Evolutionary conservation across 2,329 filamentous ascomycete species (phyloP).

Genomic region (Fusarium sp.): DNA sequence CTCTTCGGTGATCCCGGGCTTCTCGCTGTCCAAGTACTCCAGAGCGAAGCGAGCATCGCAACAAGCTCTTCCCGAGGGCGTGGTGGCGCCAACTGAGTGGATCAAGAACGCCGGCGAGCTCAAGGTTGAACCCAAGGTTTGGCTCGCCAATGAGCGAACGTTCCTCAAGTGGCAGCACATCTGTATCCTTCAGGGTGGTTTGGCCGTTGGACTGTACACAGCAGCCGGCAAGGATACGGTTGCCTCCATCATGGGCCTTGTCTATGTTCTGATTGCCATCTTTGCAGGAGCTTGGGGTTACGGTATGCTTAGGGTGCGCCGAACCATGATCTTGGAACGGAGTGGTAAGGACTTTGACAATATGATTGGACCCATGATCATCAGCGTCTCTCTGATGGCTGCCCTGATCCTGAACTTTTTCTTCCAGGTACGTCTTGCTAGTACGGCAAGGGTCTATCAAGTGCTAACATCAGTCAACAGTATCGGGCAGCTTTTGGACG

Average conservation of each 20-base stretch:
- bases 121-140: slow-evolving; percentile 96
- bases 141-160: slow-evolving; percentile 97
- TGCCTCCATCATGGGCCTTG: slow-evolving; percentile 81
- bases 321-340: slow-evolving; percentile 82
- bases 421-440: slow-evolving; percentile 74
- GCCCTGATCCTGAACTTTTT: slow-evolving; percentile 89
- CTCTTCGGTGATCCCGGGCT: slow-evolving; percentile 81
- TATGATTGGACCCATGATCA: slow-evolving; percentile 83
- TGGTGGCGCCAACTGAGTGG: slow-evolving; percentile 86
- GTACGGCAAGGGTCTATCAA: background rate
- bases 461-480: slow-evolving; percentile 38
- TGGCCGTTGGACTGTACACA: slow-evolving; percentile 89
- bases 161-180: slow-evolving; percentile 99
- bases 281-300: slow-evolving; percentile 93
- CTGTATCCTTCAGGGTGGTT: slow-evolving; percentile 83
- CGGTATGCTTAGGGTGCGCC: slow-evolving; percentile 80
- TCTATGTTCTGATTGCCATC: slow-evolving; percentile 83
- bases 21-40: slow-evolving; percentile 84
- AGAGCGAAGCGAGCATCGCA: slow-evolving; percentile 62
- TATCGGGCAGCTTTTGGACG: slow-evolving; percentile 50
- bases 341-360: slow-evolving; percentile 96
- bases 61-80: slow-evolving; percentile 80
- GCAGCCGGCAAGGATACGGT: slow-evolving; percentile 84
- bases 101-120: slow-evolving; percentile 95
- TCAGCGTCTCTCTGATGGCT: slow-evolving; percentile 81